A percentile compares a stretch with the other conserved stretches of the same genome.
Evolutionary conservation across 805 yeast genomes (phyloP).

Genomic region (Starmerella potacharoeniae): DNA sequence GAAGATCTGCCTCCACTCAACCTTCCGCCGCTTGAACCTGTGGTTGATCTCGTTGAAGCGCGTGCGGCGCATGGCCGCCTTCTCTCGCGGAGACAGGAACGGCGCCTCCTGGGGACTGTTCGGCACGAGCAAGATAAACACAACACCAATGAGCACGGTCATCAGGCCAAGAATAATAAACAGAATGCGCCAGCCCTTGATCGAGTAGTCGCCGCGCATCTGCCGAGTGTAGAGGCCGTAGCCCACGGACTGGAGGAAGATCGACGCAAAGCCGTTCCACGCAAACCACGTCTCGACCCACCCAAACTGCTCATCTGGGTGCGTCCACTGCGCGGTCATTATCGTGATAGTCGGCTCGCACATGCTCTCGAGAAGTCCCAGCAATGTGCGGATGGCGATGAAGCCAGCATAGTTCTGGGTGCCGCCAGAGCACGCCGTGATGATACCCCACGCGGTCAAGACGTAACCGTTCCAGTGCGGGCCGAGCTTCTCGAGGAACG

Average conservation of each 20-base stretch:
- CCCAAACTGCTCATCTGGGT: conserved; percentile 36
- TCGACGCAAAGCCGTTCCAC: conserved; percentile 34
- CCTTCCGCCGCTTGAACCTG: conserved; percentile 33
- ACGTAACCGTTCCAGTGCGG: conserved; percentile 41
- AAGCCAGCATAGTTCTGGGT: conserved; percentile 36
- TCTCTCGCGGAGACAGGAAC: conserved; percentile 35
- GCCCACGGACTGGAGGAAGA: conserved; percentile 24
- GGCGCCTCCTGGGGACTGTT: conserved; percentile 37
- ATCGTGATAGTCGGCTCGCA: conserved; percentile 49
- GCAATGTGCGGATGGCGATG: conserved; percentile 35
- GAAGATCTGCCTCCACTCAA: conserved; percentile 42
- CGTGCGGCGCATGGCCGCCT: conserved; percentile 40
- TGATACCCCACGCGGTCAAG: conserved; percentile 47
- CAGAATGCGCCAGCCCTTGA: conserved; percentile 49
- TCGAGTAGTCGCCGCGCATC: conserved; percentile 7
- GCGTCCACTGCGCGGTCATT: conserved; percentile 49
- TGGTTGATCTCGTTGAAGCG: conserved; percentile 39
- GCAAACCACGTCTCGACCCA: conserved; percentile 36
- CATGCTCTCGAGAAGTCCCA: conserved; percentile 42
- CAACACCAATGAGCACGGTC: conserved; percentile 41
- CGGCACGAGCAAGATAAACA: conserved; percentile 42
- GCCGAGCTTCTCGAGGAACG: conserved; percentile 39
- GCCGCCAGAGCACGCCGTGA: conserved; percentile 39
- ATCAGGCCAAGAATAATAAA: conserved; percentile 50
- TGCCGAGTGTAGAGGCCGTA: conserved; percentile 16